phyloP scores from a whole-genome alignment of 2,329 filamentous ascomycete species.

The Scortechinia acanthostroma region DNA sequence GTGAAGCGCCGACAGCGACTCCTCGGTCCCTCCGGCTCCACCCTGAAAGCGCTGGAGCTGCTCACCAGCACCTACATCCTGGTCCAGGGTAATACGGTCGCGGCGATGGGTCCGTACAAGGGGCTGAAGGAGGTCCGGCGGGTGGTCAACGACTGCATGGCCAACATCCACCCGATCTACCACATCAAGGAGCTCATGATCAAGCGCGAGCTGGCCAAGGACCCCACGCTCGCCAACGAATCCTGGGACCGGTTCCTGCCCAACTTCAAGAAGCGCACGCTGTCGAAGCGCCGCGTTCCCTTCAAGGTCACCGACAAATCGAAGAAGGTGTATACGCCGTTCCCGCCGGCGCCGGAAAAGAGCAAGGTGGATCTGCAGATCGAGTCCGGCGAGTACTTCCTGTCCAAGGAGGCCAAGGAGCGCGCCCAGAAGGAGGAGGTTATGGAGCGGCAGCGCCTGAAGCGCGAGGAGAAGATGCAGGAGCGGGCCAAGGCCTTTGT shows the following conservation, averaged over 20 bases:
- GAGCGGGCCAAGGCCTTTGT: slow-evolving; percentile 81
- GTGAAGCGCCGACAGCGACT: slow-evolving; percentile 91
- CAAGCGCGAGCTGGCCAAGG: slow-evolving; percentile 83
- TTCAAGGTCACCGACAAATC: slow-evolving; percentile 84
- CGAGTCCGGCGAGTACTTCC: slow-evolving; percentile 93
- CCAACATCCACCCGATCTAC: slow-evolving; percentile 94
- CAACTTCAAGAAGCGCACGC: slow-evolving; percentile 89
- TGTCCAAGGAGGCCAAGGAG: slow-evolving; percentile 88
- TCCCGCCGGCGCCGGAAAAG: slow-evolving; percentile 94
- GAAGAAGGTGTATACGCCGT: slow-evolving; percentile 93
- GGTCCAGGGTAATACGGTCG: slow-evolving; percentile 93
- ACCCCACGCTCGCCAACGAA: slow-evolving; percentile 77
- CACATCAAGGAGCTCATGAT: slow-evolving; percentile 74
- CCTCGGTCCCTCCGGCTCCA: slow-evolving; percentile 82
- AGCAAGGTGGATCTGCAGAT: slow-evolving; percentile 98
- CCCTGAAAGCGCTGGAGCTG: slow-evolving; percentile 86
- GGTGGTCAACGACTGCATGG: slow-evolving; percentile 92
- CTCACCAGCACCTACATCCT: slow-evolving; percentile 87
- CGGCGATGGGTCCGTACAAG: slow-evolving; percentile 85
- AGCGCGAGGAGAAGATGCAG: slow-evolving; percentile 81
- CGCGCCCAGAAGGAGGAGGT: slow-evolving; percentile 72
- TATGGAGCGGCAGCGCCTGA: slow-evolving; percentile 76
- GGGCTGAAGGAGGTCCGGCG: slow-evolving; percentile 86
- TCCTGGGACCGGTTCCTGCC: slow-evolving; percentile 95
- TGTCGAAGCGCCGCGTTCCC: slow-evolving; percentile 77